Evolutionary conservation across 2,329 filamentous ascomycete genomes (phyloP), one percentile per base, ranked within the genome.

Genomic region (Lecanosticta acicola): DNA sequence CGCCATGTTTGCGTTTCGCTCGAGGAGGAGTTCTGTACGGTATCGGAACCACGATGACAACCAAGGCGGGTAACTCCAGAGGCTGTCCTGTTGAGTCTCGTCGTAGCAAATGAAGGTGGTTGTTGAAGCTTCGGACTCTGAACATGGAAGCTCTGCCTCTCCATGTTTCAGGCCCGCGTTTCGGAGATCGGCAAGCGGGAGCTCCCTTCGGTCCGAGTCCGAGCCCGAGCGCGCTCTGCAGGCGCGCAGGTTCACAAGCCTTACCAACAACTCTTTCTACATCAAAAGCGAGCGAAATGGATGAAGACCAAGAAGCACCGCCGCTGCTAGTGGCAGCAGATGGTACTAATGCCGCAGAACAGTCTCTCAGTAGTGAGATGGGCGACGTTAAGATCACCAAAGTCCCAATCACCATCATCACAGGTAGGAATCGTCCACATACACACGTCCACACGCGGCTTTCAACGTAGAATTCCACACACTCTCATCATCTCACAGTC

Each of bases 341-440:
- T 43, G 54, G 50, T 35, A 46, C 44, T 10, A 33, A 38, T 14
- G 48, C 49, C 18, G 48, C 53, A 41, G 66, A 51, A 51, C 59
- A 53, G 41, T 54, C 49, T 47, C 58, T 64, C 11, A 61, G 62
- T 24, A 59, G 66, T 20, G 67, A 68, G 3, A 66, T 72, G 14
- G 71, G 76, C 37, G 77, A 80, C 14, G 48, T 62, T 50, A 73
- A 75, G 39, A 66, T 69, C 5, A 68, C 78, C 49, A 88, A 85
- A 67, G 87, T 91, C 1, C 87, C 87, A 14, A 87, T 93, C 53
- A 91, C 87, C 0, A 89, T 93, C 52, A 84, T 93, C 8, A 93
- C 87, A 43, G 87, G 83, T 81, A 71, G 50, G 65, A 18, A n/a
- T n/a, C n/a, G n/a, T n/a, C n/a, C n/a, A n/a, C n/a, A n/a, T n/a